Conservation (phyloP, 208 protist genomes). For the Endotrypanum monterogeii region DNA sequence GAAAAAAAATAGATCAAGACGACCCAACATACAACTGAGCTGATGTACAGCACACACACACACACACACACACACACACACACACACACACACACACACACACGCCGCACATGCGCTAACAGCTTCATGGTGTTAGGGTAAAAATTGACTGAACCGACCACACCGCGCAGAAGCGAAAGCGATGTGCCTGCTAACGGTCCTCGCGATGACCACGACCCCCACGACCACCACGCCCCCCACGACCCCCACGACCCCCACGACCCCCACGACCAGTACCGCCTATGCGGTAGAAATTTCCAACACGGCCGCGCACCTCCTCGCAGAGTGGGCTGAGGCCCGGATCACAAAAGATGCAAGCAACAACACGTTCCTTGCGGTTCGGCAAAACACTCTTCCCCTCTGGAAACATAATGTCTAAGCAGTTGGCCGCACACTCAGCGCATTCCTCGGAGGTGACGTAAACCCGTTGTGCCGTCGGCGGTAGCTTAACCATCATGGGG, state of each 20-base stretch:
- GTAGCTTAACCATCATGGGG: conserved; percentile 89
- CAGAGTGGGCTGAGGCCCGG: conserved; percentile 55
- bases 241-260: conserved; percentile 27
- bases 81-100: conserved; percentile 1
- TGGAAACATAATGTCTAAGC: conserved; percentile 78
- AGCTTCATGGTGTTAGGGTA: too few species aligned
- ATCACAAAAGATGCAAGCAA: conserved; percentile 82
- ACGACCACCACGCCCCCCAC: conserved; percentile 29
- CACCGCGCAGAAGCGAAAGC: not conserved
- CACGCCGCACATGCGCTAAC: too few species aligned
- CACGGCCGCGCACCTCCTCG: conserved; percentile 72
- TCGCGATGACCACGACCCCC: conserved; percentile 26
- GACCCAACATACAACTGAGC: not conserved
- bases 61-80: not conserved
- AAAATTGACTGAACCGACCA: not conserved
- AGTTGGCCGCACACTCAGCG: conserved; percentile 72
- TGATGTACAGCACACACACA: not conserved
- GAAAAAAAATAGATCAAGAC: too few species aligned
- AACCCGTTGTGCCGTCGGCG: conserved; percentile 80
- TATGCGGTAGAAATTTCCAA: conserved; percentile 63
- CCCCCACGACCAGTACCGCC: conserved; percentile 29
- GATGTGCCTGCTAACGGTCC: conserved; percentile 13
- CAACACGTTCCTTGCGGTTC: conserved; percentile 73
- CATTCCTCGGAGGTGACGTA: conserved; percentile 80
- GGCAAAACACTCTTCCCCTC: conserved; percentile 80